phyloP scores from a whole-genome alignment of 257 asterid species.

The Plantago ovata region DNA sequence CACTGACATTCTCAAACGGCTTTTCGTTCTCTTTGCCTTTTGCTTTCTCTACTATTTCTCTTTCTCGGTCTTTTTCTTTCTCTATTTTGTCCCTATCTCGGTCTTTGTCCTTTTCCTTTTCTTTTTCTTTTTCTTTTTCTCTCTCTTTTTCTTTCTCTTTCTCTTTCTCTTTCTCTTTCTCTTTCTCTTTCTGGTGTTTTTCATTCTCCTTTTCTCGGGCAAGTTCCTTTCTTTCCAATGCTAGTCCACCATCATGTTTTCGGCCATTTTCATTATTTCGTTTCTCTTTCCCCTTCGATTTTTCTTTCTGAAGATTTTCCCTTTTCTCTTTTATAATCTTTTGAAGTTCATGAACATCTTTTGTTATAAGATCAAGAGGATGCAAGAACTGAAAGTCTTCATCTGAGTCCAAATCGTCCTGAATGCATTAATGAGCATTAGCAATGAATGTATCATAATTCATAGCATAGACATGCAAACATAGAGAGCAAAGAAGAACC shows the following conservation, averaged over 20 bases:
- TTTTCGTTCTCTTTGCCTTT: slow-evolving; percentile 68
- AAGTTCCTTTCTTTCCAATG: slow-evolving; percentile 41
- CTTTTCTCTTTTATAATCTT: slow-evolving; percentile 74
- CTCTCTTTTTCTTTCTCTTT: slow-evolving; percentile 37
- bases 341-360: slow-evolving; percentile 73
- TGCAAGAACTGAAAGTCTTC: slow-evolving; percentile 84
- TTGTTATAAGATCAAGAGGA: slow-evolving; percentile 89
- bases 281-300: slow-evolving; percentile 64
- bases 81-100: slow-evolving; percentile 6
- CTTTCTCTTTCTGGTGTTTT: slow-evolving; percentile 60
- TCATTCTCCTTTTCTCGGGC: slow-evolving; percentile 47
- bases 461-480: slow-evolving; percentile 20
- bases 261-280: slow-evolving; percentile 47
- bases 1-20: slow-evolving; percentile 49
- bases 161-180: slow-evolving; percentile 45
- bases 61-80: slow-evolving; percentile 26
- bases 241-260: slow-evolving; percentile 50
- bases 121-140: no score
- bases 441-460: slow-evolving; percentile 18
- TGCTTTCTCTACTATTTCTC: slow-evolving; percentile 54
- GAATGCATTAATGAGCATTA: slow-evolving; percentile 35
- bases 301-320: slow-evolving; percentile 55
- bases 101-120: slow-evolving; percentile 32
- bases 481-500: slow-evolving; percentile 14
- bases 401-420: slow-evolving; percentile 75